Evolutionary conservation across 2,329 filamentous ascomycete genomes (phyloP).

Genomic region (Chaetomiaceae sp.): DNA sequence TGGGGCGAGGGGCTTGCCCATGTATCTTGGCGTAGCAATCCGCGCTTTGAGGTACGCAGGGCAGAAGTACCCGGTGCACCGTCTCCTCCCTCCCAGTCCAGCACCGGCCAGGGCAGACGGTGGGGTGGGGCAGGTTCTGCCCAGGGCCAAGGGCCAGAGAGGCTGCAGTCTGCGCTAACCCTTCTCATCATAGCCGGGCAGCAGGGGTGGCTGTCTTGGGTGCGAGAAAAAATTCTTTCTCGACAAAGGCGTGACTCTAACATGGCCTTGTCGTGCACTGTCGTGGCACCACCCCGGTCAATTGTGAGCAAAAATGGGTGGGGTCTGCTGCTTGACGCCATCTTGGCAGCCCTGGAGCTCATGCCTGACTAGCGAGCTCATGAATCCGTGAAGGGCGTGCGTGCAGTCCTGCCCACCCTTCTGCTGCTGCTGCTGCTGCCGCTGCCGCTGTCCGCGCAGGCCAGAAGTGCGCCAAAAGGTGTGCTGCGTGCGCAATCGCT

Average conservation of each 20-base stretch:
- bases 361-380: background rate
- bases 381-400: slow-evolving; percentile 10
- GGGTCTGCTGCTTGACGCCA: slow-evolving; percentile 19
- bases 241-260: slow-evolving; percentile 21
- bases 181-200: slow-evolving; percentile 15
- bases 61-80: slow-evolving; percentile 10
- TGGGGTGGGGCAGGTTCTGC: slow-evolving; percentile 18
- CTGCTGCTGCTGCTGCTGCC: background rate
- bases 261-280: slow-evolving; percentile 22
- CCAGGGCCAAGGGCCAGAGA: slow-evolving; percentile 17
- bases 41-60: slow-evolving; percentile 13
- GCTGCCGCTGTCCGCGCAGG: slow-evolving; percentile 8
- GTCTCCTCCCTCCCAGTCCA: slow-evolving; percentile 7
- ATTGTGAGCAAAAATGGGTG: slow-evolving; percentile 20
- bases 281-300: slow-evolving; percentile 27
- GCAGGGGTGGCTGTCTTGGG: slow-evolving; percentile 17
- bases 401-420: background rate
- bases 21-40: slow-evolving; percentile 17
- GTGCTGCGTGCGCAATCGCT: slow-evolving; percentile 15
- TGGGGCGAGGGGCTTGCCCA: background rate
- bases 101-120: slow-evolving; percentile 9
- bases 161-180: slow-evolving; percentile 24
- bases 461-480: slow-evolving; percentile 12
- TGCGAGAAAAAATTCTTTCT: slow-evolving; percentile 21
- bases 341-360: slow-evolving; percentile 13